phyloP scores from a whole-genome alignment of 805 yeast genomes.

The Teunomyces lycoperdinae region DNA sequence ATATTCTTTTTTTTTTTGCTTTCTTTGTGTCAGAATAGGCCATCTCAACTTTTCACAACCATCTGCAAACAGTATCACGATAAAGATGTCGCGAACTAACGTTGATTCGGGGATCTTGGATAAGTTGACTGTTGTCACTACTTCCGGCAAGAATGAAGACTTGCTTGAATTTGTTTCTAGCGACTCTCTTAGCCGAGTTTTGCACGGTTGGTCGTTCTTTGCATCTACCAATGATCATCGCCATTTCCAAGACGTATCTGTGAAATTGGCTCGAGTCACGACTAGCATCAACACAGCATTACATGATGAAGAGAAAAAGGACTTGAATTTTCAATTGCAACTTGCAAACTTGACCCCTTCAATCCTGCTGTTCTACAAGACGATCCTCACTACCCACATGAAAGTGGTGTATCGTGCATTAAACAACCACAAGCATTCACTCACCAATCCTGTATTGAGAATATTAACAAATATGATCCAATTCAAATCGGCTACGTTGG shows the following conservation, averaged over 20 bases:
- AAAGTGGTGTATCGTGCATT: conserved; percentile 70
- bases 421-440: conserved; percentile 53
- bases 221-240: conserved; percentile 51
- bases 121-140: conserved; percentile 9
- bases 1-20: background rate
- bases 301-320: conserved; percentile 14
- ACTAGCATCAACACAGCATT: conserved; percentile 14
- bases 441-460: conserved; percentile 59
- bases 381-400: conserved; percentile 52
- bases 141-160: conserved; percentile 9
- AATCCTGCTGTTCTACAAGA: conserved; percentile 42
- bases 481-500: conserved; percentile 43
- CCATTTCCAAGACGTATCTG: conserved; percentile 45
- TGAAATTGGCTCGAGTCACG: conserved; percentile 34
- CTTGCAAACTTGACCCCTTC: conserved; percentile 14
- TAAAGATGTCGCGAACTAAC: conserved; percentile 8
- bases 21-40: background rate
- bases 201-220: conserved; percentile 41
- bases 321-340: conserved; percentile 9
- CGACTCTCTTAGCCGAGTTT: conserved; percentile 27
- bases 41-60: conserved; percentile 1
- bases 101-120: conserved; percentile 12
- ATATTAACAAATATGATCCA: conserved; percentile 51
- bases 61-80: background rate
- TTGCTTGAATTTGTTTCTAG: conserved; percentile 27